Evolutionary conservation across 2,329 filamentous ascomycete genomes (phyloP), one percentile per base, ranked within the genome.

Genomic region (Colletotrichum aenigma): DNA sequence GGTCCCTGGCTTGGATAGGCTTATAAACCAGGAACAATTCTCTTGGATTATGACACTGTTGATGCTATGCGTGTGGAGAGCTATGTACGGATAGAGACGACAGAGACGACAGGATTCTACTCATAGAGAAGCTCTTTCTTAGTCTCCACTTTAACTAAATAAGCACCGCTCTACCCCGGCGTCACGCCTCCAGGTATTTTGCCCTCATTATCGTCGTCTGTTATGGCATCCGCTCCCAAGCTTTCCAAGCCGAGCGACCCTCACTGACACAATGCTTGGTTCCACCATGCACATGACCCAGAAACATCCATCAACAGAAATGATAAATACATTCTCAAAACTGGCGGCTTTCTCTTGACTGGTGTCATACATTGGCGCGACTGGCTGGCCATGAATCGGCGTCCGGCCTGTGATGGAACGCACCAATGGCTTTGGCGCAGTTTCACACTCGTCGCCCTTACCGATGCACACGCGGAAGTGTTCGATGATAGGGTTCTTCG

Each of bases 211-310:
- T 16, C 52, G 5, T 21, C 52, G n/a, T 6, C 24, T 21, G 52
- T 7, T 24, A 1, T 21, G 6, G 16, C n/a, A 43, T n/a, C 38
- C 36, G 7, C 7, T 38, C 34, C 4, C 34, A 38, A 43, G 4
- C 2, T 0, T n/a, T 10, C 38, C 38, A 3, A 1, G 18, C 18
- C 18, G 2, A 43, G 8, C 10, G 38, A n/a, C 8, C 38, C 18
- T n/a, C 2, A 2, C 8, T 8, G 16, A n/a, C 10, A 43, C 2
- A 6, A 2, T 43, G 6, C 6, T 0, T n/a, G 4, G n/a, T 5
- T 1, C n/a, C 7, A 6, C 52, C 21, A 12, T 21, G 21, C n/a
- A 56, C 1, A 56, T 12, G 0, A 16, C 2, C 52, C 2, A 56
- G n/a, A 16, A 28, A 18, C 15, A n/a, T n/a, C n/a, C 15, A 26